phyloP scores from a whole-genome alignment of 2,329 filamentous ascomycete species.

The Fusarium staphyleae region DNA sequence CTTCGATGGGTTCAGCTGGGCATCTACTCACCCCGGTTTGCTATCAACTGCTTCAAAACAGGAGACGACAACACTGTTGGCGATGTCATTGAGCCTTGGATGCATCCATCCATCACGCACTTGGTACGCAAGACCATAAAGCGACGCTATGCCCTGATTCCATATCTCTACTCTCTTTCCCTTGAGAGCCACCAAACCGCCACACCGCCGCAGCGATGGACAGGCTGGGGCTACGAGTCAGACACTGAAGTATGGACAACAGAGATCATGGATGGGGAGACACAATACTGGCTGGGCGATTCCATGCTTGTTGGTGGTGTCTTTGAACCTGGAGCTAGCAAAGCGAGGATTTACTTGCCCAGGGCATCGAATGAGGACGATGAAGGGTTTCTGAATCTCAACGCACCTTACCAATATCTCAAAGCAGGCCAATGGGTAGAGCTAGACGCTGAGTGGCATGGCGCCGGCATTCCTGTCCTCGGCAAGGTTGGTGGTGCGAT shows the following conservation, averaged over 20 bases:
- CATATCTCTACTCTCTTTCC: constrained; percentile 72
- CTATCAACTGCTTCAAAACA: constrained; percentile 83
- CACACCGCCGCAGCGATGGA: constrained; percentile 72
- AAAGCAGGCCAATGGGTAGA: constrained; percentile 51
- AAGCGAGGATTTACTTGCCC: constrained; percentile 69
- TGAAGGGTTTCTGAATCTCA: constrained; percentile 68
- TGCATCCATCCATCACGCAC: constrained; percentile 72
- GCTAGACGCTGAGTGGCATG: constrained; percentile 52
- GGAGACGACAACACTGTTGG: constrained; percentile 70
- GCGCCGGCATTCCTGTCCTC: constrained; percentile 50
- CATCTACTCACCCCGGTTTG: constrained; percentile 72
- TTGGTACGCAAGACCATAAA: constrained; percentile 71
- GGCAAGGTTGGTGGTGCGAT: constrained; percentile 51
- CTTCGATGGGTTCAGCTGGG: constrained; percentile 78
- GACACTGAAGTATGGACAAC: constrained; percentile 72
- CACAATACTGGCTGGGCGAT: constrained; percentile 77
- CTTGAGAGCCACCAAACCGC: constrained; percentile 68
- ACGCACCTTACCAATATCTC: constrained; percentile 65
- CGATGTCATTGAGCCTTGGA: constrained; percentile 80
- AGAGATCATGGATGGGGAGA: constrained; percentile 67
- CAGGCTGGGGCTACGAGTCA: constrained; percentile 74
- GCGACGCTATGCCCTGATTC: constrained; percentile 74
- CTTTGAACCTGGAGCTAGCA: constrained; percentile 64
- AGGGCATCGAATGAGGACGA: constrained; percentile 56
- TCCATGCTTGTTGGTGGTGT: constrained; percentile 71